Conservation (phyloP, 331 rosid genomes). For the Prunus yedoensis region DNA sequence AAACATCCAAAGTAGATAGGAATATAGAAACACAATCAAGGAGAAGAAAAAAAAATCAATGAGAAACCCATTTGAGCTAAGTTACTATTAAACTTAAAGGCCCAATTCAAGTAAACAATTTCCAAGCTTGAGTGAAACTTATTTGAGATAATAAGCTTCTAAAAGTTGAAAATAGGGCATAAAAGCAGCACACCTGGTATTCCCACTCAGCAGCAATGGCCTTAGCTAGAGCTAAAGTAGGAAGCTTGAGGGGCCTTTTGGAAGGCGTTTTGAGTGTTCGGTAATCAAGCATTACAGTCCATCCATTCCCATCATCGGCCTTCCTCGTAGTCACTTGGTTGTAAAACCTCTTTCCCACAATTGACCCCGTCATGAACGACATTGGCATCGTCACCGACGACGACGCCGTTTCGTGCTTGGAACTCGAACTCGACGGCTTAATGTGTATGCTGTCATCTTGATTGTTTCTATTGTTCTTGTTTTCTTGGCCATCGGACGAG, state of each 20-base stretch:
- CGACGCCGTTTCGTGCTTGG: constrained; percentile 33
- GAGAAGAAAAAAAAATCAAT: no score
- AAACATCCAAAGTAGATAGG: background rate
- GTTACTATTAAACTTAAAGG: background rate
- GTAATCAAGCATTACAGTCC: constrained; percentile 91
- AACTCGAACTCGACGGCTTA: constrained; percentile 42
- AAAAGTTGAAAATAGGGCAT: background rate
- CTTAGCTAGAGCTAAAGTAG: constrained; percentile 66
- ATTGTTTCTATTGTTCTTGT: background rate
- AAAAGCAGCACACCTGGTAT: constrained; percentile 58
- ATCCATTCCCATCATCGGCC: constrained; percentile 80
- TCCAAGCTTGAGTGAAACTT: background rate
- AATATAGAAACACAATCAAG: no score
- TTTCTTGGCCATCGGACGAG: constrained; percentile 45
- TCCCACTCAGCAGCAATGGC: constrained; percentile 99
- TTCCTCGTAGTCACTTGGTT: constrained; percentile 57
- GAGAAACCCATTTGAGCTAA: background rate
- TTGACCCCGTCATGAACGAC: constrained; percentile 89
- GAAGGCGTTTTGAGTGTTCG: constrained; percentile 85
- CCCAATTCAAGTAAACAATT: background rate
- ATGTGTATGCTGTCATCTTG: constrained; percentile 38
- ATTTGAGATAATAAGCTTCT: background rate
- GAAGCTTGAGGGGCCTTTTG: constrained; percentile 85
- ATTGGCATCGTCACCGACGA: constrained; percentile 89
- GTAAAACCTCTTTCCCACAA: constrained; percentile 87